phyloP scores from a whole-genome alignment of 2,329 filamentous ascomycete species.

The Colletotrichum brevisporum region DNA sequence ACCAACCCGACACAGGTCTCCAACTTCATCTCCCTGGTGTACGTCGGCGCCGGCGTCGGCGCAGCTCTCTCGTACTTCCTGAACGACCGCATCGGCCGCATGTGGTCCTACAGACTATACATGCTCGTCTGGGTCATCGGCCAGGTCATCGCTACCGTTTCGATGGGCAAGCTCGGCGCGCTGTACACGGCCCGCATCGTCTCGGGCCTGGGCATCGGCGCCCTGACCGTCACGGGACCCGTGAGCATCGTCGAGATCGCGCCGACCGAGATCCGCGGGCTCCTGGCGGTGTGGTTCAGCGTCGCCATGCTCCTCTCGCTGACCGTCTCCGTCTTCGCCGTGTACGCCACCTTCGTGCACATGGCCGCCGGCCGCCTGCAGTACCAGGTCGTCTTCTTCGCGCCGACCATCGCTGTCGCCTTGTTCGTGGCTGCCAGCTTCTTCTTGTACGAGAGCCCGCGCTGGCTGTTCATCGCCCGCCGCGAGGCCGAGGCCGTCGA shows the following conservation, averaged over 20 bases:
- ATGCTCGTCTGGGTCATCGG: constrained; percentile 51
- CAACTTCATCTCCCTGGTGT: constrained; percentile 54
- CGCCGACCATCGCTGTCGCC: constrained; percentile 46
- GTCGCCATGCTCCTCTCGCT: constrained; percentile 53
- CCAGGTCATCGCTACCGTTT: constrained; percentile 50
- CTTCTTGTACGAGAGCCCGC: constrained; percentile 54
- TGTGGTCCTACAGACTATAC: constrained; percentile 57
- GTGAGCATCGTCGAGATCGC: constrained; percentile 58
- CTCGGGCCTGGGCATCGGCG: constrained; percentile 54
- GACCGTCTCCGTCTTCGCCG: constrained; percentile 49
- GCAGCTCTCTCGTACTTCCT: constrained; percentile 53
- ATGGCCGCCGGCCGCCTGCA: constrained; percentile 46
- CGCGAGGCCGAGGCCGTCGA: constrained; percentile 46
- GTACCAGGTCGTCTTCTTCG: constrained; percentile 45
- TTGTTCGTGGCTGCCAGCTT: constrained; percentile 47
- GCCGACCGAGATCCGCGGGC: constrained; percentile 54
- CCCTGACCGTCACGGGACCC: constrained; percentile 54
- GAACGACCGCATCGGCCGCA: constrained; percentile 57
- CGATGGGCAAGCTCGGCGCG: constrained; percentile 45
- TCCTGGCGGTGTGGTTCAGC: constrained; percentile 54
- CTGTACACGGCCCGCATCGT: constrained; percentile 55
- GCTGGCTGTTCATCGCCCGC: constrained; percentile 53
- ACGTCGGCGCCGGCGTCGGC: constrained; percentile 45
- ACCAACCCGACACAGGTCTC: constrained; percentile 42
- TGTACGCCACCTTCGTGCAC: constrained; percentile 51